phyloP scores from a whole-genome alignment of 345 rosid genomes.

The Syzygium oleosum region DNA sequence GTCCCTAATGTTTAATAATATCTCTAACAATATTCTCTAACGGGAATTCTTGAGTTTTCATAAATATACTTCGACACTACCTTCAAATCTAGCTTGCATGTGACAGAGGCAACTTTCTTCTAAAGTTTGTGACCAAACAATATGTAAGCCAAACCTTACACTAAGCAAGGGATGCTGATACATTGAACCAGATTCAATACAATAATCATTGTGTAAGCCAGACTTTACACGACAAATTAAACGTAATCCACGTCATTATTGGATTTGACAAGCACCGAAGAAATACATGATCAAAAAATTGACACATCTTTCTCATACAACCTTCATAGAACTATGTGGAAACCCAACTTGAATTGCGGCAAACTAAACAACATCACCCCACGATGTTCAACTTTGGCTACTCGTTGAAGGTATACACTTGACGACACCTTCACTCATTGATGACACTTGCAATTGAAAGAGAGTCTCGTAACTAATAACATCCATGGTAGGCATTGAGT shows the following conservation, averaged over 20 bases:
- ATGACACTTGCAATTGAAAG: neutral
- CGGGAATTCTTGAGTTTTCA: no score
- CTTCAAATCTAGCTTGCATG: no score
- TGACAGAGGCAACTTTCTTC: no score
- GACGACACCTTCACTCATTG: neutral
- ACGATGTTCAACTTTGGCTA: neutral
- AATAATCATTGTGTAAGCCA: neutral
- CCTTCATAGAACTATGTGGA: rapidly evolving
- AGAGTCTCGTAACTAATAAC: neutral
- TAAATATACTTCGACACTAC: no score
- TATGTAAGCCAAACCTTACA: neutral
- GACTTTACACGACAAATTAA: neutral
- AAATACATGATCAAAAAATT: neutral
- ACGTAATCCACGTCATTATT: neutral
- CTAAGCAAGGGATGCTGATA: no score
- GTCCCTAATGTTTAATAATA: no score
- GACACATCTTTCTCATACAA: neutral
- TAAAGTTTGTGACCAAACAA: neutral
- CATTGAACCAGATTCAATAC: no score
- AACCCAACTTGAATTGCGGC: neutral
- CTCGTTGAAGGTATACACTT: neutral
- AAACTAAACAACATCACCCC: neutral
- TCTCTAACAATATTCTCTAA: no score
- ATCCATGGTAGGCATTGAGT: neutral
- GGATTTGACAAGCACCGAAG: neutral